Conservation (phyloP, 2,329 filamentous ascomycete genomes). For the Ambrosiella cleistominuta region DNA sequence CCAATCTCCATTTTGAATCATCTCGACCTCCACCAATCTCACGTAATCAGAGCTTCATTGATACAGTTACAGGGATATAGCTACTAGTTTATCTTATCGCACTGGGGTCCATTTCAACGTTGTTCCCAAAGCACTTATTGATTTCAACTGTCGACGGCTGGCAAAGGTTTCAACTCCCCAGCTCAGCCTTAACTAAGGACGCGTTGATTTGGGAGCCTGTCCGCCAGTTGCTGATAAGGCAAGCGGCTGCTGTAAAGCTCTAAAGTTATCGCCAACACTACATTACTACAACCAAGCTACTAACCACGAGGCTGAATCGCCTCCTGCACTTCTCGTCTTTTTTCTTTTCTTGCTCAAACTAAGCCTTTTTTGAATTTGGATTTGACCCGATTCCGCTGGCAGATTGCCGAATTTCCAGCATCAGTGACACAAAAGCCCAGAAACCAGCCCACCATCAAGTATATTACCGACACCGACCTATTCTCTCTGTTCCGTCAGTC, state of each 20-base stretch:
- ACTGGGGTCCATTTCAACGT: no score
- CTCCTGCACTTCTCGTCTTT: background rate
- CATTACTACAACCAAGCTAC: background rate
- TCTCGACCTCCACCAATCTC: no score
- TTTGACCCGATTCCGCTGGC: no score
- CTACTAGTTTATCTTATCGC: no score
- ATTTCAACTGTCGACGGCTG: background rate
- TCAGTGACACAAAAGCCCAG: no score
- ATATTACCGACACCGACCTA: background rate
- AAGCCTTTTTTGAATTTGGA: no score
- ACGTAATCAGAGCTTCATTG: no score
- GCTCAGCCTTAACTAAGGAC: slow-evolving; percentile 5
- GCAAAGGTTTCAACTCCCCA: background rate
- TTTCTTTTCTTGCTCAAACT: no score
- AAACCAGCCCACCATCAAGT: no score
- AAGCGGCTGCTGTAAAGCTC: background rate
- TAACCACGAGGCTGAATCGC: background rate
- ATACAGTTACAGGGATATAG: no score
- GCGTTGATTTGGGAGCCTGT: slow-evolving; percentile 10
- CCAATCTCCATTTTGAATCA: no score
- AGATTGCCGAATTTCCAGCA: no score
- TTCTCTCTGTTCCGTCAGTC: background rate
- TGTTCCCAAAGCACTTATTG: background rate
- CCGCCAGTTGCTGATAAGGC: slow-evolving; percentile 3
- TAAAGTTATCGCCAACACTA: background rate